Conservation (phyloP, 1,139 yeast species). For the Debaryomyces nepalensis region DNA sequence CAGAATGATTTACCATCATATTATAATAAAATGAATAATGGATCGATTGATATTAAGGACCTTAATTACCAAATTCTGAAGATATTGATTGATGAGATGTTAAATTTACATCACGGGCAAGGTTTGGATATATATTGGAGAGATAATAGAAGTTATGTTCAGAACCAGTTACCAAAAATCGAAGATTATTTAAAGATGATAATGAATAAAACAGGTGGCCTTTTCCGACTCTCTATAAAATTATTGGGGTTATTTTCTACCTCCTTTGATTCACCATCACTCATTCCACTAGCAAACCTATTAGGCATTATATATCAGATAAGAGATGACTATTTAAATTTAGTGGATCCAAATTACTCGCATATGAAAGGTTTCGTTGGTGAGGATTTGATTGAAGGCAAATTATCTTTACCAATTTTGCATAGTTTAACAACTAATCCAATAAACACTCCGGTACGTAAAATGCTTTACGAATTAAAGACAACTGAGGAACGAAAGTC, state of each 20-base stretch:
- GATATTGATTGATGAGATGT: conserved; percentile 68
- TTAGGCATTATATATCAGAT: conserved; percentile 83
- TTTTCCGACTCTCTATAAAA: conserved; percentile 73
- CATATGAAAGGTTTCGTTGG: conserved; percentile 74
- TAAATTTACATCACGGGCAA: conserved; percentile 85
- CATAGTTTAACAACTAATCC: conserved; percentile 45
- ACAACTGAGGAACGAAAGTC: conserved; percentile 25
- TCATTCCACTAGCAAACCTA: conserved; percentile 71
- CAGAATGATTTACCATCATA: conserved; percentile 24
- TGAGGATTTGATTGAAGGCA: conserved; percentile 89
- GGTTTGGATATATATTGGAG: conserved; percentile 90
- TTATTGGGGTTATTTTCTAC: conserved; percentile 52
- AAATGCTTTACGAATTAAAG: conserved; percentile 24
- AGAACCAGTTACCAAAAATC: conserved; percentile 60
- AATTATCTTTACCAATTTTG: conserved; percentile 81
- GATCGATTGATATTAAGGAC: conserved; percentile 9
- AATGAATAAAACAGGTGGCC: conserved; percentile 86
- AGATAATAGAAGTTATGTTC: conserved; percentile 43
- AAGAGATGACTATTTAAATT: conserved; percentile 77
- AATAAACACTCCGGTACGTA: conserved; percentile 29
- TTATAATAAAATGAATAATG: conserved; percentile 1
- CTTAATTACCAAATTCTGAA: conserved; percentile 19
- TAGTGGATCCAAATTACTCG: conserved; percentile 56
- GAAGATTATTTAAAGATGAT: conserved; percentile 80
- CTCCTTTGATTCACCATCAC: conserved; percentile 17